Evolutionary conservation across 805 yeast species (phyloP).

Genomic region (Babjeviella inositovora): DNA sequence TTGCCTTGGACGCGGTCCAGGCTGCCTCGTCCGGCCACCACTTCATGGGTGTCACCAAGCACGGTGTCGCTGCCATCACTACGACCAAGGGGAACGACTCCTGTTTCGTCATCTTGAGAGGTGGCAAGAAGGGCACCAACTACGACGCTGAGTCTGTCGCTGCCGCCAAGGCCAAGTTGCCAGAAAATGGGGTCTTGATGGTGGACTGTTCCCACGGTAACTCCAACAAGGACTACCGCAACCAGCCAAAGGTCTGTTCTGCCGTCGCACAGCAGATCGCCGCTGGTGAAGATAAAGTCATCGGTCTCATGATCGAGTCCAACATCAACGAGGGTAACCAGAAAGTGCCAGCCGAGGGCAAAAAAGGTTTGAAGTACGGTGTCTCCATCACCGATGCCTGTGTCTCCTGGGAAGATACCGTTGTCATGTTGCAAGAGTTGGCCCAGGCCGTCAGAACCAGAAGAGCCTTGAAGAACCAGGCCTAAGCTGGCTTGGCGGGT

Average conservation of each 20-base stretch:
- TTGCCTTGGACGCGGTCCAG: conserved; percentile 86
- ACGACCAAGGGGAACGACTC: conserved; percentile 91
- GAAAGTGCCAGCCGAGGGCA: conserved; percentile 50
- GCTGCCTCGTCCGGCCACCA: conserved; percentile 90
- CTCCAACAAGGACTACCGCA: conserved; percentile 83
- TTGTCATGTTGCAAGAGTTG: conserved; percentile 57
- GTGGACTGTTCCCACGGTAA: conserved; percentile 98
- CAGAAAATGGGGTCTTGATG: conserved; percentile 47
- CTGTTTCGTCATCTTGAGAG: conserved; percentile 89
- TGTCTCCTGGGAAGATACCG: conserved; percentile 85
- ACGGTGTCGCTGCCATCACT: conserved; percentile 92
- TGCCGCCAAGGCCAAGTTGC: conserved; percentile 53
- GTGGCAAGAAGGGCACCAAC: conserved; percentile 90
- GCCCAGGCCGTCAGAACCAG: conserved; percentile 76
- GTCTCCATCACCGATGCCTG: conserved; percentile 96
- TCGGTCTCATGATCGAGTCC: conserved; percentile 94
- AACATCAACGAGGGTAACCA: conserved; percentile 88
- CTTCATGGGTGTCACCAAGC: conserved; percentile 94
- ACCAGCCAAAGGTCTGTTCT: conserved; percentile 86
- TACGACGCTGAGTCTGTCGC: conserved; percentile 70
- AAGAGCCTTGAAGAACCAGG: conserved; percentile 26
- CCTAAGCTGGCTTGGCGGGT: background rate
- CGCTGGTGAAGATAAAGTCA: conserved; percentile 63
- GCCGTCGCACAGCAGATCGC: conserved; percentile 72
- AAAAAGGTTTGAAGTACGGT: conserved; percentile 67